These are phyloP conservation scores for Agastache rugosa DNA, from an alignment of 257 asterid genomes.

Conservation along the genomic window DNA sequence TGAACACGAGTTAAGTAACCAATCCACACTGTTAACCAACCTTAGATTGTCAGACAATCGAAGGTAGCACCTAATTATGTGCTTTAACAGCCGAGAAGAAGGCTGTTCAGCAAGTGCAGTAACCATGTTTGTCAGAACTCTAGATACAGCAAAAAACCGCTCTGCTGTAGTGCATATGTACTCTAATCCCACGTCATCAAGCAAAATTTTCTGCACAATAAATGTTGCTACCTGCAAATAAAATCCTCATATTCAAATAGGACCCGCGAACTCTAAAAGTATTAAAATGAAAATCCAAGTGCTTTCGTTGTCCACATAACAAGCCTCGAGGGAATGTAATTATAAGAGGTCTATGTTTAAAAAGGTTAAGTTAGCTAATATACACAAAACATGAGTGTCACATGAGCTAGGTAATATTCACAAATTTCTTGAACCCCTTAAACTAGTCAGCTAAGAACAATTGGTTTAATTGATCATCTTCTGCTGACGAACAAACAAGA, in stretches of 20 bases:
- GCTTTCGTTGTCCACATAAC: not conserved
- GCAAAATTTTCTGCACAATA: constrained; percentile 92
- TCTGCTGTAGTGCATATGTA: constrained; percentile 88
- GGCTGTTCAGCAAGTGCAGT: constrained; percentile 82
- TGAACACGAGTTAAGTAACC: not conserved
- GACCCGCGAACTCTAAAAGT: not conserved
- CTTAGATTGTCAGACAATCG: constrained; percentile 87
- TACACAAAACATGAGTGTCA: not conserved
- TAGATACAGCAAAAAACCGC: constrained; percentile 85
- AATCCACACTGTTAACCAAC: constrained; percentile 42
- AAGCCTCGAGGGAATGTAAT: not conserved
- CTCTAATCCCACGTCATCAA: constrained; percentile 91
- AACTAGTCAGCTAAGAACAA: not conserved
- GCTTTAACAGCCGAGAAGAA: constrained; percentile 80
- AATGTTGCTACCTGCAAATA: constrained; percentile 90
- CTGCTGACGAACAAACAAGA: not conserved
- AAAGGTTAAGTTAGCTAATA: not conserved
- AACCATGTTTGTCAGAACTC: constrained; percentile 83
- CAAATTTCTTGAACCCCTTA: not conserved
- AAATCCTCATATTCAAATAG: constrained; percentile 21
- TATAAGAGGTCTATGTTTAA: not conserved
- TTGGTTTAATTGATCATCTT: not conserved
- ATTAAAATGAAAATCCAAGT: not conserved
- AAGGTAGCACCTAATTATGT: constrained; percentile 91
- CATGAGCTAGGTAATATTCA: not conserved